phyloP scores from a whole-genome alignment of 2,329 filamentous ascomycete species.

The Shiraia sp. region DNA sequence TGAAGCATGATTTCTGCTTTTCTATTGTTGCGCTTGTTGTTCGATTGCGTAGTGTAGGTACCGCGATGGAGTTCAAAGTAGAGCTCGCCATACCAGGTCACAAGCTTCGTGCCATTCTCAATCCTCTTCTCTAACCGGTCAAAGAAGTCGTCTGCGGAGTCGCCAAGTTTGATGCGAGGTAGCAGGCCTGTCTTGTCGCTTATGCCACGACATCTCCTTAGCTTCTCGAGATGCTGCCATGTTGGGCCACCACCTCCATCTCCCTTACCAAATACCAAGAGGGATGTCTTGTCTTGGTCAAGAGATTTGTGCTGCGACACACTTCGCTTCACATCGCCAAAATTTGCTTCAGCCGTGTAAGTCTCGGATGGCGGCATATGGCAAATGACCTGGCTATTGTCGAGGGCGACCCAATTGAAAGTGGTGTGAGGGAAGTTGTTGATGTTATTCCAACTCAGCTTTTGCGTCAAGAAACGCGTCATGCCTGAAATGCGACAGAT shows the following conservation, averaged over 20 bases:
- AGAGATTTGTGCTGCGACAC: slow-evolving; percentile 92
- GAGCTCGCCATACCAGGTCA: slow-evolving; percentile 96
- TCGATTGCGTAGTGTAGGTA: slow-evolving; percentile 95
- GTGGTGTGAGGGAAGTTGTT: slow-evolving; percentile 98
- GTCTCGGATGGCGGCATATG: slow-evolving; percentile 97
- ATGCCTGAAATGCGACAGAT: slow-evolving; percentile 93
- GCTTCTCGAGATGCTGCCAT: slow-evolving; percentile 91
- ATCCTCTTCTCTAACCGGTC: slow-evolving; percentile 80
- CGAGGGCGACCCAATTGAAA: slow-evolving; percentile 96
- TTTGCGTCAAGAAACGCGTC: slow-evolving; percentile 96
- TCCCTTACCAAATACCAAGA: slow-evolving; percentile 94
- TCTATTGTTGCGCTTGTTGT: slow-evolving; percentile 95
- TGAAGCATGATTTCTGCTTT: slow-evolving; percentile 82
- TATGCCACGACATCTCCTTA: slow-evolving; percentile 87
- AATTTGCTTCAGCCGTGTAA: slow-evolving; percentile 91
- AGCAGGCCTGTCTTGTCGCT: slow-evolving; percentile 83
- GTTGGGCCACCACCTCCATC: slow-evolving; percentile 96
- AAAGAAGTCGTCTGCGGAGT: slow-evolving; percentile 94
- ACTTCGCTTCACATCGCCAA: slow-evolving; percentile 90
- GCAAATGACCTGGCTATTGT: slow-evolving; percentile 94
- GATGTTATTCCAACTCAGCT: slow-evolving; percentile 99
- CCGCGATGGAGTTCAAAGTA: slow-evolving; percentile 98
- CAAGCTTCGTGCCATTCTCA: slow-evolving; percentile 67
- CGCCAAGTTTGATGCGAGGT: slow-evolving; percentile 85
- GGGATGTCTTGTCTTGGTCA: slow-evolving; percentile 86